Evolutionary conservation across 192 early-diverging fungal genomes (phyloP).

Genomic region (Podila horticola): DNA sequence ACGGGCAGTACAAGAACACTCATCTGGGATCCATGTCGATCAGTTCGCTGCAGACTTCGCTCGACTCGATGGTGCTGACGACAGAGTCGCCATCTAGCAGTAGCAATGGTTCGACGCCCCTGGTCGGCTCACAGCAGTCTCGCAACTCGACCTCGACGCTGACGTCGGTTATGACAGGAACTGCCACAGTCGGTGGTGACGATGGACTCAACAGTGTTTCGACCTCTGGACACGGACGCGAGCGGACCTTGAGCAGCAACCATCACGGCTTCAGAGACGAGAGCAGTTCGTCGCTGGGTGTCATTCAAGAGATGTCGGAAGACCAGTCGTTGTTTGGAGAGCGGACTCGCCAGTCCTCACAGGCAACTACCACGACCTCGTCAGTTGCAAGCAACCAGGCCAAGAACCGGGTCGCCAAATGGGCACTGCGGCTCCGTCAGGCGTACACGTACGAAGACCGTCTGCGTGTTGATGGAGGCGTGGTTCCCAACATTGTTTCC

Average conservation of each 20-base stretch:
- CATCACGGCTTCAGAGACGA: background rate
- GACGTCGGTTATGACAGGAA: no score
- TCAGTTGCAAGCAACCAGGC: background rate
- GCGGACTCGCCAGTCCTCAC: conserved; percentile 27
- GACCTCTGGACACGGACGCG: background rate
- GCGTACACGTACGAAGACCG: conserved; percentile 55
- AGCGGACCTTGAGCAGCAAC: background rate
- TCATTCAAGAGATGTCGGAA: conserved; percentile 6
- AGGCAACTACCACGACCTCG: background rate
- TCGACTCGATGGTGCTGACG: conserved; percentile 9
- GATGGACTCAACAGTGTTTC: no score
- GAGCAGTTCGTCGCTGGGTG: background rate
- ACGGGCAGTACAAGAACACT: conserved; percentile 15
- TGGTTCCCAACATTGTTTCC: conserved; percentile 51
- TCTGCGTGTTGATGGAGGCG: conserved; percentile 24
- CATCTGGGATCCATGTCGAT: conserved; percentile 15
- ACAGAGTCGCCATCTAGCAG: background rate
- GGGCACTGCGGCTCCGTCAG: conserved; percentile 46
- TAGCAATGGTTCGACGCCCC: no score
- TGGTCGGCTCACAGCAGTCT: no score
- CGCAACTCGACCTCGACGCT: no score
- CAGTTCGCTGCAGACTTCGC: conserved; percentile 19
- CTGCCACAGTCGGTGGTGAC: no score
- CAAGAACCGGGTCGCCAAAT: conserved; percentile 40
- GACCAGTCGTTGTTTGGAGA: conserved; percentile 5